phyloP scores from a whole-genome alignment of 1,139 yeast genomes.

The Meyerozyma carpophila region DNA sequence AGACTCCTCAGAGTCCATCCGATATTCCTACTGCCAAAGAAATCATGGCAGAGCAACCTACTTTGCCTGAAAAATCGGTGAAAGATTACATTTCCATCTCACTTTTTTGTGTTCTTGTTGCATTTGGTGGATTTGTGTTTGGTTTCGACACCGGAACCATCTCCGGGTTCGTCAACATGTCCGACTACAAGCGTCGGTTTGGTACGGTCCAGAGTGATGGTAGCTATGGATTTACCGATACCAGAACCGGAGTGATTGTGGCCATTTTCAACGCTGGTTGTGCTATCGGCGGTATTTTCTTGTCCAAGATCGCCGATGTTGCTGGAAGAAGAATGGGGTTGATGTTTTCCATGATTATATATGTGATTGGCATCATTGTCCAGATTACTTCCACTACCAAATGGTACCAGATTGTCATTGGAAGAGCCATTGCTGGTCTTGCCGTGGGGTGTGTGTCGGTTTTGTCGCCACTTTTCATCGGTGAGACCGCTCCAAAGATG shows the following conservation, averaged over 20 bases:
- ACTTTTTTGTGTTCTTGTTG: slow-evolving; percentile 22
- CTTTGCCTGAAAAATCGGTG: slow-evolving; percentile 22
- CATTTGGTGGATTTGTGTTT: slow-evolving; percentile 22
- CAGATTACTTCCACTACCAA: slow-evolving; percentile 18
- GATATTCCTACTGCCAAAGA: slow-evolving; percentile 5
- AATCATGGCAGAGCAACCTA: slow-evolving; percentile 11
- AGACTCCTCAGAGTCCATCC: neutral
- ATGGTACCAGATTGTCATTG: slow-evolving; percentile 47
- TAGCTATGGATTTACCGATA: slow-evolving; percentile 10
- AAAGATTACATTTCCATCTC: slow-evolving; percentile 28
- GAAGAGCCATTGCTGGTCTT: slow-evolving; percentile 35
- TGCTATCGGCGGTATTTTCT: slow-evolving; percentile 18
- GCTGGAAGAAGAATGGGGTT: slow-evolving; percentile 20
- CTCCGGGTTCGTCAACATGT: slow-evolving; percentile 16
- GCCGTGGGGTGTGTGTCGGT: slow-evolving; percentile 21
- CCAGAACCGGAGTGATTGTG: slow-evolving; percentile 16
- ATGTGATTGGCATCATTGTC: slow-evolving; percentile 18
- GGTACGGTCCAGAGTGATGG: slow-evolving; percentile 8
- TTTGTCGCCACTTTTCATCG: slow-evolving; percentile 19
- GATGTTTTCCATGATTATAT: slow-evolving; percentile 17
- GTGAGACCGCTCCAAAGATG: slow-evolving; percentile 20
- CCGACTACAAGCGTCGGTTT: slow-evolving; percentile 10
- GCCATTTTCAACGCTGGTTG: slow-evolving; percentile 22
- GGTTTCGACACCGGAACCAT: slow-evolving; percentile 24
- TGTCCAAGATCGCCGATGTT: slow-evolving; percentile 16